These are phyloP conservation scores for Asclepias syriaca DNA, from an alignment of 257 asterid species.

Conservation along the genomic window DNA sequence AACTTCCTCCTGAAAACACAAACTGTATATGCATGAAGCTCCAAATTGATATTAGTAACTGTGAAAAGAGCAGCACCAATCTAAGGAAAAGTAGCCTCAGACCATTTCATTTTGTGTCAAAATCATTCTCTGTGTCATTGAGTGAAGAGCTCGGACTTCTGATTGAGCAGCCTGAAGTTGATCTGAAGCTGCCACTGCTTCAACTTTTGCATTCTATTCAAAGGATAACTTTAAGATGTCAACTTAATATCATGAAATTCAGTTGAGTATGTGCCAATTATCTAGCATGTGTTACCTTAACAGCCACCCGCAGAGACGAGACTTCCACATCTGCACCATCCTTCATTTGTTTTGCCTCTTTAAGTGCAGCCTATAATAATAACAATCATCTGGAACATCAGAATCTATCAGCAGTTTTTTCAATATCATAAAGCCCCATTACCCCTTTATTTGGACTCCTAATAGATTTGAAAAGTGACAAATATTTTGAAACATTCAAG, in stretches of 20 bases:
- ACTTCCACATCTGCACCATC: conserved; percentile 64
- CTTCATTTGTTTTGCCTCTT: conserved; percentile 71
- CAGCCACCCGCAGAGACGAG: conserved; percentile 56
- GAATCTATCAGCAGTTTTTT: background rate
- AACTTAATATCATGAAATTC: conserved; percentile 23
- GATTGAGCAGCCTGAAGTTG: conserved; percentile 64
- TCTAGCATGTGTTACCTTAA: conserved; percentile 45
- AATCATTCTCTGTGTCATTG: conserved; percentile 96
- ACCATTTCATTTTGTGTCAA: conserved; percentile 93
- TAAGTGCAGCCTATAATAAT: conserved; percentile 76
- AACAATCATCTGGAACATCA: background rate
- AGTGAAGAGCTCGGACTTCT: conserved; percentile 74
- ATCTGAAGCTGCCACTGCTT: conserved; percentile 52
- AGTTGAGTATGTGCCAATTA: conserved; percentile 9
- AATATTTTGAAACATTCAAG: background rate
- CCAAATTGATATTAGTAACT: background rate
- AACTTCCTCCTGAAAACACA: conserved; percentile 81
- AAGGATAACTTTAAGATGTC: conserved; percentile 21
- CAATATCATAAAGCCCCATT: background rate
- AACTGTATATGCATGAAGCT: conserved; percentile 11
- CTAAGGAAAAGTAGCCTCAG: conserved; percentile 17
- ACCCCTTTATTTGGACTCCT: background rate
- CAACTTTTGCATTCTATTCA: conserved; percentile 64
- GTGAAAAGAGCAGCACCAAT: background rate
- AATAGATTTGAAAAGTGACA: background rate